These are phyloP conservation scores for Trifolium fragiferum DNA, from an alignment of 306 rosid genomes.

Conservation along the genomic window DNA sequence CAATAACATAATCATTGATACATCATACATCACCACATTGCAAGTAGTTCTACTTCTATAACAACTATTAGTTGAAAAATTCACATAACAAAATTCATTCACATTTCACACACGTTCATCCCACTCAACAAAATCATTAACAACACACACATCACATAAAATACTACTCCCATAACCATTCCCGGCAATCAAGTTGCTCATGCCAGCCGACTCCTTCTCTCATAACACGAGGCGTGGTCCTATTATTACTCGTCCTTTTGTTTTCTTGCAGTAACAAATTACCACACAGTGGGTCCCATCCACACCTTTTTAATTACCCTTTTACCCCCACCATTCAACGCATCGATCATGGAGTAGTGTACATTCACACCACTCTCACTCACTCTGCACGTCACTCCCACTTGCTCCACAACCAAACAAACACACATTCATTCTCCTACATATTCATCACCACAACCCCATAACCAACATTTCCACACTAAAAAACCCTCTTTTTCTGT, in stretches of 20 bases:
- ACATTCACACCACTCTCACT: constrained; percentile 14
- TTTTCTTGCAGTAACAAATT: neutral
- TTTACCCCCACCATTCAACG: neutral
- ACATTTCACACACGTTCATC: neutral
- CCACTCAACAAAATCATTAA: neutral
- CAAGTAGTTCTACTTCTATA: no score
- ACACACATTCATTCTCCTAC: constrained; percentile 14
- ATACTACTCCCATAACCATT: neutral
- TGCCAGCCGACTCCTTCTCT: neutral
- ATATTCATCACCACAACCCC: neutral
- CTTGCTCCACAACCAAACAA: constrained; percentile 16
- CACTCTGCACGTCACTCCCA: constrained; percentile 33
- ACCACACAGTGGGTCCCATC: constrained; percentile 32
- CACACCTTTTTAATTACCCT: neutral
- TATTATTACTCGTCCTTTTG: constrained; percentile 39
- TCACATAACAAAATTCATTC: no score
- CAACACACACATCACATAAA: neutral
- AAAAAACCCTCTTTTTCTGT: constrained; percentile 46
- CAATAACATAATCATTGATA: no score
- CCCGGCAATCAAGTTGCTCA: constrained; percentile 6
- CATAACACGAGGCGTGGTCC: constrained; percentile 49
- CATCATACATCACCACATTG: no score
- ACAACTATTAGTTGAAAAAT: no score
- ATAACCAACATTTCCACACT: neutral
- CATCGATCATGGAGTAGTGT: no score